A percentile compares a stretch with the other conserved stretches of the same genome.
Evolutionary conservation across 495 filamentous ascomycete species (phyloP).

Genomic region (Bathelium albidoporum): DNA sequence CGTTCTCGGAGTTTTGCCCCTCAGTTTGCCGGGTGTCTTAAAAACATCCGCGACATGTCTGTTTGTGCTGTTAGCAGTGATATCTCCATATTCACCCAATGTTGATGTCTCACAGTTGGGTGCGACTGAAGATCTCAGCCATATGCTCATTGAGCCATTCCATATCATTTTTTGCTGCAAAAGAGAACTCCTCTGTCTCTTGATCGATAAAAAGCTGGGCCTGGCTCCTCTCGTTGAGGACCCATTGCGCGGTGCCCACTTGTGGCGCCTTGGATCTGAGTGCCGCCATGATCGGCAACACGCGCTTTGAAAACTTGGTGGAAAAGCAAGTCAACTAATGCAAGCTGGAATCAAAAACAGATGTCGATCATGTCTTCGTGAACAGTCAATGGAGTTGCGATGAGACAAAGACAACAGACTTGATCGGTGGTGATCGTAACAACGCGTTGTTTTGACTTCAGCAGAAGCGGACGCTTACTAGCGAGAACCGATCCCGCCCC

Average conservation of each 20-base stretch:
- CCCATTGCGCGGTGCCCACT: slow-evolving; percentile 59
- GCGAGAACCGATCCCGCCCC: not conserved
- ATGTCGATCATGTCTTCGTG: not conserved
- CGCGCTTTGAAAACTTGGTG: not conserved
- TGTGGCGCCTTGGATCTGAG: slow-evolving; percentile 31
- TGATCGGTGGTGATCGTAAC: not conserved
- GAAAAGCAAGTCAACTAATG: not conserved
- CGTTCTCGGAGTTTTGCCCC: slow-evolving; percentile 87
- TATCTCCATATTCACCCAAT: not conserved
- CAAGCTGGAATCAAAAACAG: not conserved
- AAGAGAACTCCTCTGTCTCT: slow-evolving; percentile 83
- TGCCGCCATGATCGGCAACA: slow-evolving; percentile 21
- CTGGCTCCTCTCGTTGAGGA: slow-evolving; percentile 55
- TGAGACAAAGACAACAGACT: not conserved
- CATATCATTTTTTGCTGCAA: slow-evolving; percentile 77
- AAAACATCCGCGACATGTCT: slow-evolving; percentile 86
- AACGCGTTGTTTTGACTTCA: slow-evolving; percentile 4
- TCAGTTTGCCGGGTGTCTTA: slow-evolving; percentile 89
- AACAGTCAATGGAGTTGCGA: not conserved
- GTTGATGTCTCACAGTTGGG: slow-evolving; percentile 54
- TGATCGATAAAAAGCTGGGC: slow-evolving; percentile 50
- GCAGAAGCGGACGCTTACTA: not conserved
- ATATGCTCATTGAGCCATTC: slow-evolving; percentile 32
- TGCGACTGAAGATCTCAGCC: slow-evolving; percentile 57
- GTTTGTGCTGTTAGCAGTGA: not conserved